Evolutionary conservation across 371 early-diverging fungal genomes (phyloP).

Genomic region (Ecytonucleospora hepatopenaei): DNA sequence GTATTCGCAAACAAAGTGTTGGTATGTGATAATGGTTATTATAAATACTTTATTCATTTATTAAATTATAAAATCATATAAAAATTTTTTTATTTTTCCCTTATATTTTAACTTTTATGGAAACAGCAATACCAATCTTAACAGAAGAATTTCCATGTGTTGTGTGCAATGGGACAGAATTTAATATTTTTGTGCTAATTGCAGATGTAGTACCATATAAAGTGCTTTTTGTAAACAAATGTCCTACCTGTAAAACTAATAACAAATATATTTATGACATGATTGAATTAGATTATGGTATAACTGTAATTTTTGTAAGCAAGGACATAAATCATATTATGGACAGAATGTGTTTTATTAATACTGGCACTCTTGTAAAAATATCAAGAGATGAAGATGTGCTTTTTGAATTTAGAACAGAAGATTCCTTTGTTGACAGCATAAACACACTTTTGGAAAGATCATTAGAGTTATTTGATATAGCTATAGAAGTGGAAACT

Average conservation of each 20-base stretch:
- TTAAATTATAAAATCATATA: no score
- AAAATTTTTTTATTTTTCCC: no score
- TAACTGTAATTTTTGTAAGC: neutral
- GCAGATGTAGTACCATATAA: slow-evolving; percentile 13
- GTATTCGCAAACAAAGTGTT: no score
- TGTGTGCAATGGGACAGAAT: neutral
- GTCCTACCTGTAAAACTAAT: neutral
- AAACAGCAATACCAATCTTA: neutral
- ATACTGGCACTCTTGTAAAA: slow-evolving; percentile 3
- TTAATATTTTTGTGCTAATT: neutral
- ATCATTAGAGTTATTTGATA: neutral
- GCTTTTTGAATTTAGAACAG: slow-evolving; percentile 10
- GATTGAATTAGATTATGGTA: slow-evolving; percentile 12
- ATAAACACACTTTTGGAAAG: slow-evolving; percentile 6
- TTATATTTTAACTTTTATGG: neutral
- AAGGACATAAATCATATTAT: neutral
- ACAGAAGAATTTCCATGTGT: neutral
- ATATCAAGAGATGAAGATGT: neutral
- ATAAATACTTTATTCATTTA: no score
- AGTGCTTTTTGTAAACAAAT: neutral
- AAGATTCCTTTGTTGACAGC: slow-evolving; percentile 1
- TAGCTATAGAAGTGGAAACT: neutral
- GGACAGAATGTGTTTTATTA: slow-evolving; percentile 15
- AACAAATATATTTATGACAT: neutral
- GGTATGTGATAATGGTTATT: no score